Evolutionary conservation across 2,329 filamentous ascomycete species (phyloP), one percentile per base, ranked within the genome.

Genomic region (Clonostachys rosea): DNA sequence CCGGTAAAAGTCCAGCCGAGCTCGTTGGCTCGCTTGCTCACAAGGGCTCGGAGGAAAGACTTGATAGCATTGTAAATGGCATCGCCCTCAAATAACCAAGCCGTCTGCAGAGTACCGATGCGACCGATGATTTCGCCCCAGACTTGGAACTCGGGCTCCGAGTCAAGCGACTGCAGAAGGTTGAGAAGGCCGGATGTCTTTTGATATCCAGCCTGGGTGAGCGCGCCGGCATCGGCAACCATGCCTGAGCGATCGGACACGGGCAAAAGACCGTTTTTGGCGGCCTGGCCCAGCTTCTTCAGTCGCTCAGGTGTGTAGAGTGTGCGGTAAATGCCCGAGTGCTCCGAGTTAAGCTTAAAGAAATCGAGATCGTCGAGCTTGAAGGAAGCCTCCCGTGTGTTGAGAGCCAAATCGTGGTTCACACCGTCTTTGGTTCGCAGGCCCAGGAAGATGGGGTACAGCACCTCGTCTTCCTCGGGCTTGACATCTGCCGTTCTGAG

Each of bases 391-490:
- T 88, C 78, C 70, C 89, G 96, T 48, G 78, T 73, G 1, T 84
- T 87, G 41, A 99, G 74, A 45, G 89, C 84, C 36, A 85, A 74
- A 17, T 79, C 73, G 49, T 85, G 74, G 46, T 86, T 73, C 8
- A 78, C 81, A 18, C 85, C 77, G 36, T 77, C 71, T 58, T 89
- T 89, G 46, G 89, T 87, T 64, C 91, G 87, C 30, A 99, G 74
- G 12, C 87, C 87, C 30, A 99, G 78, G 14, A 94, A 94, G 50
- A 97, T 82, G 92, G 92, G 97, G 94, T 94, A 99, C 16, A 82
- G 84, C 4, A 91, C 96, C 59, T 87, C 76, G 60, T 99, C 91
- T 56, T 99, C 94, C 60, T 95, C 89, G 2, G 90, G 76, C 70
- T 91, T 90, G 47, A 91, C 89, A 62, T 97, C 92, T 9, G 94